Percentiles rank a stretch among this genome's conserved stretches.
phyloP scores from a whole-genome alignment of 805 yeast species.

The Wickerhamomyces subpelliculosus region DNA sequence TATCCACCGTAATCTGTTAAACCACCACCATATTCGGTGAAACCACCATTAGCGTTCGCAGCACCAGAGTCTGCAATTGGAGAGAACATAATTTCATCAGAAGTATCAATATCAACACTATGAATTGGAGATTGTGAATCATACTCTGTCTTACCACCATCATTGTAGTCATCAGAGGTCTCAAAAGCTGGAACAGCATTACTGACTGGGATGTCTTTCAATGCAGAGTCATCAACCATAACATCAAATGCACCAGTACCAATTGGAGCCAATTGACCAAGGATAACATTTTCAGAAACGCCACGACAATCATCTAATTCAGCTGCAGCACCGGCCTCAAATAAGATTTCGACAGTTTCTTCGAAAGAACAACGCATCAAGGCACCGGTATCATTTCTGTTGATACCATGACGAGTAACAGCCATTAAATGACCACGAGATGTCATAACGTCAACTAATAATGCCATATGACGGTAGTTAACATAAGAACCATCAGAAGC shows the following conservation, averaged over 20 bases:
- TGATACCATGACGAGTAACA: constrained; percentile 98
- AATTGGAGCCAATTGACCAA: constrained; percentile 97
- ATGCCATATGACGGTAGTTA: constrained; percentile 96
- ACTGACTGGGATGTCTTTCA: constrained; percentile 39
- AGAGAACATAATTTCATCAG: constrained; percentile 81
- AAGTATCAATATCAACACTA: constrained; percentile 54
- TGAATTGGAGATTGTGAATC: constrained; percentile 49
- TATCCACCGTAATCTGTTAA: constrained; percentile 39
- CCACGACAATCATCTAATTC: constrained; percentile 98
- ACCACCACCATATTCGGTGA: constrained; percentile 52
- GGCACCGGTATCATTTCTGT: constrained; percentile 98
- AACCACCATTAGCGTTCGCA: constrained; percentile 71
- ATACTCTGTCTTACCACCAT: constrained; percentile 89
- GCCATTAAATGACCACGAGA: constrained; percentile 98
- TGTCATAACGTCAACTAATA: constrained; percentile 97
- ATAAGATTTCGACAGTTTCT: constrained; percentile 94
- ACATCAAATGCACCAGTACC: constrained; percentile 99
- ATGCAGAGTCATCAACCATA: constrained; percentile 83
- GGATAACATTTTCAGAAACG: constrained; percentile 94
- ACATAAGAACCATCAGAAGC: constrained; percentile 99
- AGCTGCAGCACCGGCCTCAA: constrained; percentile 98
- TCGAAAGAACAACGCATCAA: constrained; percentile 99
- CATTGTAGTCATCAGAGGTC: constrained; percentile 33
- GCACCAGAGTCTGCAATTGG: constrained; percentile 87
- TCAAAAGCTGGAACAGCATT: constrained; percentile 33